Evolutionary conservation across 139 green algal genomes (phyloP), one percentile per base, ranked within the genome.

Genomic region (Yamagishiella unicocca): DNA sequence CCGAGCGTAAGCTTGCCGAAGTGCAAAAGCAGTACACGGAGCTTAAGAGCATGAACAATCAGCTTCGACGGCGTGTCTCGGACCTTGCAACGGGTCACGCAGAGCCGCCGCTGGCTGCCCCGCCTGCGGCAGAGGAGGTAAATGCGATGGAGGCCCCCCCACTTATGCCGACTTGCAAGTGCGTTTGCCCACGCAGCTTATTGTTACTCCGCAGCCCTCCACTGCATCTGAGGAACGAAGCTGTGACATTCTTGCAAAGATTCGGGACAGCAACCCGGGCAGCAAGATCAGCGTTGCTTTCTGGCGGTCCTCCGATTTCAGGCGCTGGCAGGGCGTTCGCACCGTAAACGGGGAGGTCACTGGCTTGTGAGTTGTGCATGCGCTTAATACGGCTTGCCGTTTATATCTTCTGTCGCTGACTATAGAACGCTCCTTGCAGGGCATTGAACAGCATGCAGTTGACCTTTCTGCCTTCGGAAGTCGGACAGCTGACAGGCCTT

Each of bases 31-130:
- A 86, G 43, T 86, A 68, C 45, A 17, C 33, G 24, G 62, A 86
- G 80, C 43, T 86, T 7, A 86, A 86, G 45, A 86, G 45, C 33
- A 54, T 86, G 62, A 77, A 86, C 64, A 86, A 86, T 21, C 80
- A 86, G 31, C 80, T 86, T 25, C 62, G 80, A 22, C 50, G 80
- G 29, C 21, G 80, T 19, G 80, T 86, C n/a, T 86, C 80, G 27
- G 80, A 86, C 45, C 45, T 86, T 17, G 80, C 80, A 2, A 86
- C 80, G 1, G 80, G 80, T 42, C 80, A 86, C 31, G 80, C 80
- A 24, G 80, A 86, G 64, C 80, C 80, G 62, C 43, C 72, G 43
- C 27, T 42, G 3, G 43, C 70, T 35, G 70, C 72, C 45, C 46
- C 22, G 29, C 43, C 80, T n/a, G 31, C 31, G 25, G 31, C 42